Base-by-base conservation (phyloP, 768 basidiomycete genomes). In the Boletus sp. region DNA sequence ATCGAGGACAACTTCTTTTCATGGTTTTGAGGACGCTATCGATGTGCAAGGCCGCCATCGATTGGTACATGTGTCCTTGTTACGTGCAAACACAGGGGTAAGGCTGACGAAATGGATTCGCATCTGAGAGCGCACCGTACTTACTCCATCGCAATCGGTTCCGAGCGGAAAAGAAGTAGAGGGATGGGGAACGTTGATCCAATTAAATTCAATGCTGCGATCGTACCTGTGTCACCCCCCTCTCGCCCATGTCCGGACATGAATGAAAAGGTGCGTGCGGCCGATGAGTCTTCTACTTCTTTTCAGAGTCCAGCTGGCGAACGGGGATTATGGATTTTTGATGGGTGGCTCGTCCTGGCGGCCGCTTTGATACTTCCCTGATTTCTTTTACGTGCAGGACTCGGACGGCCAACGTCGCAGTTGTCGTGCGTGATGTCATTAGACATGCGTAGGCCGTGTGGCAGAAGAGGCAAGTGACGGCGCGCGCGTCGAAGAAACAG, bases 341-440 rank as follows among this genome's bases (percentile, higher is more conserved):
- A 65, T 62, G 48, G 42, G 47, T 46, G 36, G 32, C 24, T 47
- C 32, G 47, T n/a, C 42, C 35, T 29, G 44, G 60, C 32, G 58
- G 52, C 52, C 60, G 36, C 1, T 39, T 52, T 37, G 50, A 8
- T 33, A 33, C 48, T 63, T 55, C 45, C 49, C 42, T 59, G 49
- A 42, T 57, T 52, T 29, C 49, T 28, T 55, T 67, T 67, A 69
- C 67, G 67, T 69, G 59, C 59, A 51, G 24, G 39, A 40, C n/a
- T n/a, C n/a, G 45, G 30, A 46, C 50, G 37, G 48, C 33, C 29
- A 55, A 57, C 36, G 36, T 32, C 44, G 49, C 47, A 32, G 32
- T 56, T 17, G 52, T 53, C 28, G 36, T 59, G 64, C 35, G 41
- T 55, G 50, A 64, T 65, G 67, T 68, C 60, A 70, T 54, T 15